Percentiles rank a stretch among this genome's conserved stretches.
Evolutionary conservation across 1,284 basidiomycete genomes (phyloP).

Genomic region (Papiliotrema nemorosa): DNA sequence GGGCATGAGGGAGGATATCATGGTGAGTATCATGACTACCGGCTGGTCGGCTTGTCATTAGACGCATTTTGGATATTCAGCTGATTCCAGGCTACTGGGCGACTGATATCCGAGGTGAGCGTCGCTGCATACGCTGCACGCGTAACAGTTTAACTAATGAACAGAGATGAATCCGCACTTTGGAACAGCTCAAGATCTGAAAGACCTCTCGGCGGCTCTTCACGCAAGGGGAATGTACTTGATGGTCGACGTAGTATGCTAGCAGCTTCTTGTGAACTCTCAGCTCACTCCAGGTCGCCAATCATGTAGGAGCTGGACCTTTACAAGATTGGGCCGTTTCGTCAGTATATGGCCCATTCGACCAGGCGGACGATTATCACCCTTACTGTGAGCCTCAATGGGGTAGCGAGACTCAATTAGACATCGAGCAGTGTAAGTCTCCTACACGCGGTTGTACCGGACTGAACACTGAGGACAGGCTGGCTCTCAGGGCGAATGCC

Average conservation of each 20-base stretch:
- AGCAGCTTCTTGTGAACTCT: slow-evolving; percentile 1
- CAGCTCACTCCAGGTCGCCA: slow-evolving; percentile 41
- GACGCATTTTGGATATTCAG: neutral
- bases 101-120: slow-evolving; percentile 36
- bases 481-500: slow-evolving; percentile 50
- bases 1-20: slow-evolving; percentile 48
- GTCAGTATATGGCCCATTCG: slow-evolving; percentile 42
- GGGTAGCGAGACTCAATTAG: slow-evolving; percentile 41
- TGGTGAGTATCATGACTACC: slow-evolving; percentile 31
- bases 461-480: slow-evolving; percentile 17
- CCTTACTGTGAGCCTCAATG: slow-evolving; percentile 50
- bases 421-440: slow-evolving; percentile 50
- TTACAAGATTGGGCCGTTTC: slow-evolving; percentile 24
- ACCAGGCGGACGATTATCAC: slow-evolving; percentile 44
- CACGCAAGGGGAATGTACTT: slow-evolving; percentile 53
- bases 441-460: neutral
- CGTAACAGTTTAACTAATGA: neutral
- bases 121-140: too few species aligned
- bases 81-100: slow-evolving; percentile 47
- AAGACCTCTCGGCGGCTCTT: slow-evolving; percentile 48
- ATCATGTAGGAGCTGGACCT: slow-evolving; percentile 50
- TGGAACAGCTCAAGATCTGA: slow-evolving; percentile 50
- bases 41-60: neutral
- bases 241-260: slow-evolving; percentile 53
- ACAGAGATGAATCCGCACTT: slow-evolving; percentile 43